phyloP scores from a whole-genome alignment of 495 filamentous ascomycete genomes.

The Aspergillus cavernicola region DNA sequence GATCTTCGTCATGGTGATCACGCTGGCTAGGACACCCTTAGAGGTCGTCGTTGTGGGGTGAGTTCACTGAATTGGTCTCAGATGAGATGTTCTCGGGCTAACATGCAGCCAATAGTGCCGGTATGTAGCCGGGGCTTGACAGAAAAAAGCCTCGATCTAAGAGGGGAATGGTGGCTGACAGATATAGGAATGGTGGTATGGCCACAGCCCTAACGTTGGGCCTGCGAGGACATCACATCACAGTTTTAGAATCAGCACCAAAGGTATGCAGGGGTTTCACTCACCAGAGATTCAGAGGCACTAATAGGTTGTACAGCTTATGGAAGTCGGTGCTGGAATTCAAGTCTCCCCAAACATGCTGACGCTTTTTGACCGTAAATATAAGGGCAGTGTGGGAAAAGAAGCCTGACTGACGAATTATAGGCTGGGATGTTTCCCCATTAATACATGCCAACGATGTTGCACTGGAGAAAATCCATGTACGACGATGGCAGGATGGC shows the following conservation, averaged over 20 bases:
- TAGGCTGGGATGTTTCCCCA: conserved; percentile 44
- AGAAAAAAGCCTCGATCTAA: not conserved
- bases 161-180: conserved; percentile 34
- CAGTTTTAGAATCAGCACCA: conserved; percentile 35
- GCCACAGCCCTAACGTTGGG: conserved; percentile 59
- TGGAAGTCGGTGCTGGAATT: conserved; percentile 74
- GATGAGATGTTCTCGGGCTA: not conserved
- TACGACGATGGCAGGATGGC: conserved; percentile 43
- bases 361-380: conserved; percentile 61
- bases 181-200: conserved; percentile 63
- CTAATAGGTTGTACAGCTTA: conserved; percentile 25
- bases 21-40: conserved; percentile 26
- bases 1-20: conserved; percentile 16
- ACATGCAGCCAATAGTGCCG: conserved; percentile 22
- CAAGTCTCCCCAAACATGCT: conserved; percentile 77
- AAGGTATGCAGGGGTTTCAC: conserved; percentile 21
- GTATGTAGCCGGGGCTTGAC: conserved; percentile 20
- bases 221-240: conserved; percentile 46
- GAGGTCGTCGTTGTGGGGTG: conserved; percentile 37
- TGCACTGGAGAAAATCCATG: conserved; percentile 38
- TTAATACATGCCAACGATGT: conserved; percentile 38
- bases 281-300: not conserved
- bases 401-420: not conserved
- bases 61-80: not conserved
- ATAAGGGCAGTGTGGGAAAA: too few species aligned